phyloP scores from a whole-genome alignment of 306 rosid species.

The Cicer cuneatum region DNA sequence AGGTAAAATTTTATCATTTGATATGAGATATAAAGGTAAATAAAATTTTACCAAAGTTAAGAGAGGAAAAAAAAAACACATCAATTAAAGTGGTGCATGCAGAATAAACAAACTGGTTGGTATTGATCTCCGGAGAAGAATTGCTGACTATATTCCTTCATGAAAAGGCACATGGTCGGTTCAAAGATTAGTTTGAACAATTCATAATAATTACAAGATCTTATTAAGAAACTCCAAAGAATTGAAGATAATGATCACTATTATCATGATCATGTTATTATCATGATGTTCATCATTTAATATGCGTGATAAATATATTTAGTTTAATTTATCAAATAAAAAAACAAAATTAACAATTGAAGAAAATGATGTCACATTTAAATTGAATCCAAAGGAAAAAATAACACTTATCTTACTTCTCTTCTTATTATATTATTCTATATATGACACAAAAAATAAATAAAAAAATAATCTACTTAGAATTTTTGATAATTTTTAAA shows the following conservation, averaged over 20 bases:
- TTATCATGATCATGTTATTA: slow-evolving; percentile 54
- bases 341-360: not conserved
- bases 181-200: slow-evolving; percentile 37
- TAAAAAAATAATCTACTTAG: too few species aligned
- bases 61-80: slow-evolving; percentile 12
- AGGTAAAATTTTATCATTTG: slow-evolving; percentile 22
- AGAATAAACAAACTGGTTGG: slow-evolving; percentile 37
- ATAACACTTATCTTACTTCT: too few species aligned
- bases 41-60: slow-evolving; percentile 29
- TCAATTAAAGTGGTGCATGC: slow-evolving; percentile 47
- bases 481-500: too few species aligned
- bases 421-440: too few species aligned
- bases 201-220: slow-evolving; percentile 45
- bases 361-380: not conserved
- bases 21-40: not conserved
- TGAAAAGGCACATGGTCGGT: slow-evolving; percentile 45
- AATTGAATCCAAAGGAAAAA: not conserved
- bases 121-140: slow-evolving; percentile 38
- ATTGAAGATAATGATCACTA: slow-evolving; percentile 40
- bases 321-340: not conserved
- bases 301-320: slow-evolving; percentile 4
- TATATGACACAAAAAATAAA: too few species aligned
- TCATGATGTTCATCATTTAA: slow-evolving; percentile 47
- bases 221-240: slow-evolving; percentile 44
- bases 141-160: slow-evolving; percentile 39